Evolutionary conservation across 2,329 filamentous ascomycete genomes (phyloP).

Genomic region (Aspergillus fijiensis): DNA sequence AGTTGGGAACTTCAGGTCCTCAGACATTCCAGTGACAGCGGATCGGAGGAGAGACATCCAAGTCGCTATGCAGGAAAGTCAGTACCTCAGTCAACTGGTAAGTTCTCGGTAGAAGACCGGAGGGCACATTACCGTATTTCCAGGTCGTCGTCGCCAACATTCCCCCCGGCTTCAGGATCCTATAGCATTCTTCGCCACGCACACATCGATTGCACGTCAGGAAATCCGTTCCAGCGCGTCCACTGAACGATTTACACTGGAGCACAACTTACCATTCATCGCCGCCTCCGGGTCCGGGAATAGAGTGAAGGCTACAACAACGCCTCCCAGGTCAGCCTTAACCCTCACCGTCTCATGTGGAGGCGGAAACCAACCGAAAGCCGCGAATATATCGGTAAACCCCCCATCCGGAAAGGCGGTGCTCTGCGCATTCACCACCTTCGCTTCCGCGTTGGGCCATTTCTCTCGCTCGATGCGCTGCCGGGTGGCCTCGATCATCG

Average conservation of each 20-base stretch:
- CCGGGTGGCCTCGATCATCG: constrained; percentile 45
- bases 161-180: constrained; percentile 38
- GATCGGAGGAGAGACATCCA: constrained; percentile 29
- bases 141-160: constrained; percentile 37
- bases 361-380: constrained; percentile 39
- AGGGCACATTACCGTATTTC: constrained; percentile 30
- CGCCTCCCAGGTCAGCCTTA: background rate
- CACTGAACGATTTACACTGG: no score
- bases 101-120: background rate
- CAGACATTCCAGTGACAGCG: constrained; percentile 29
- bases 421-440: constrained; percentile 50
- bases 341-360: no score
- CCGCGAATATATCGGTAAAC: constrained; percentile 49
- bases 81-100: background rate
- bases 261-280: constrained; percentile 32
- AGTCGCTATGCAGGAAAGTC: constrained; percentile 16
- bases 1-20: constrained; percentile 26
- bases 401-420: constrained; percentile 40
- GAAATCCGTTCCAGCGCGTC: no score
- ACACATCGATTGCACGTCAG: background rate
- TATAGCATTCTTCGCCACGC: constrained; percentile 27
- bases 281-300: constrained; percentile 45
- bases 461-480: constrained; percentile 41
- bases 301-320: constrained; percentile 40
- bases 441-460: constrained; percentile 50